Percentiles rank a stretch among this genome's conserved stretches.
These are phyloP conservation scores for Heliocybe sulcata DNA, from an alignment of 1,284 basidiomycete genomes.

Conservation along the genomic window DNA sequence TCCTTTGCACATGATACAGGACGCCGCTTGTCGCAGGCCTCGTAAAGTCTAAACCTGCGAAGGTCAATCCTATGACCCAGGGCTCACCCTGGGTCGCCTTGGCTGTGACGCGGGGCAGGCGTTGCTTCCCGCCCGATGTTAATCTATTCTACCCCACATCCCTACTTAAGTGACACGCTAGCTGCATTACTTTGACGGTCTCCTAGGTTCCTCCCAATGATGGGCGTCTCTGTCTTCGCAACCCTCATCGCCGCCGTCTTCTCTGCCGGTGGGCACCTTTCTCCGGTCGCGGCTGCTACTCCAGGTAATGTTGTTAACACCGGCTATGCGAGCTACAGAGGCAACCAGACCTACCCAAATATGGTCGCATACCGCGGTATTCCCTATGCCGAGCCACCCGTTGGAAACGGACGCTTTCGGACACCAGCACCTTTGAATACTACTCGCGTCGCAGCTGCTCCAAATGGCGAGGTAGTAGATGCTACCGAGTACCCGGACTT, in stretches of 20 bases:
- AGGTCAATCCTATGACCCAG: not conserved
- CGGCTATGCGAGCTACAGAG: conserved; percentile 31
- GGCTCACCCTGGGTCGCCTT: no score
- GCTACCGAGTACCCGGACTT: not conserved
- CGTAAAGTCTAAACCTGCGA: no score
- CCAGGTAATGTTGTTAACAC: conserved; percentile 16
- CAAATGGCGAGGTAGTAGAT: not conserved
- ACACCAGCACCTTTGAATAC: conserved; percentile 24
- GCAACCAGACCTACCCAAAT: conserved; percentile 42
- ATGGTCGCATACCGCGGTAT: conserved; percentile 47
- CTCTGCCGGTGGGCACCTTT: no score
- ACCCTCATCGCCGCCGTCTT: no score
- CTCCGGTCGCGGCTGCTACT: not conserved
- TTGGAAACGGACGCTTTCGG: conserved; percentile 28
- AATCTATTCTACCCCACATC: no score
- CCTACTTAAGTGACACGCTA: not conserved
- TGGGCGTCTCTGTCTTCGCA: no score
- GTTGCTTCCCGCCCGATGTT: not conserved
- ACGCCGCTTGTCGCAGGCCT: no score
- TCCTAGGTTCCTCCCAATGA: no score
- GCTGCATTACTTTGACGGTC: not conserved
- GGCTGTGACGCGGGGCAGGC: no score
- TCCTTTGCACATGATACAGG: not conserved
- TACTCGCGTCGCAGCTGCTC: not conserved
- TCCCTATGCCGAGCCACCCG: conserved; percentile 36